Conservation (phyloP, 78 protist genomes). For the Dictyostelium intermedium region DNA sequence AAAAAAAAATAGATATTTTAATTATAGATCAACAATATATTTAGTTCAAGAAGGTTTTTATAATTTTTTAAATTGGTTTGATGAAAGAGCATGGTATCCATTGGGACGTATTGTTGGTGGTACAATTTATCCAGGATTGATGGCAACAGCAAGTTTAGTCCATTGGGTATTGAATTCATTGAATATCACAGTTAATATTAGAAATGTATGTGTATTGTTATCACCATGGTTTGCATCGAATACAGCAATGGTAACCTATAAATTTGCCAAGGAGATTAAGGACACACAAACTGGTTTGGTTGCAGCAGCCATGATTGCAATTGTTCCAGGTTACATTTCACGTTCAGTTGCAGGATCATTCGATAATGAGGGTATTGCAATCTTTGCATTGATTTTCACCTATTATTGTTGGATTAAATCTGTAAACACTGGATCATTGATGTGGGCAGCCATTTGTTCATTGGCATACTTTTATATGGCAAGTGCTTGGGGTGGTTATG, state of each 20-base stretch:
- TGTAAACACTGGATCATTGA: slow-evolving; percentile 90
- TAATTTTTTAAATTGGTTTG: slow-evolving; percentile 98
- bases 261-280: slow-evolving; percentile 73
- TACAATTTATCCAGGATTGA: slow-evolving; percentile 99
- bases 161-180: slow-evolving; percentile 88
- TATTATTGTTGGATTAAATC: slow-evolving; percentile 94
- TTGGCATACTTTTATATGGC: slow-evolving; percentile 96
- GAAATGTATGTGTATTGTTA: slow-evolving; percentile 97
- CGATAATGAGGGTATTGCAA: slow-evolving; percentile 99
- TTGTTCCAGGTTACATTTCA: slow-evolving; percentile 97
- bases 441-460: slow-evolving; percentile 77
- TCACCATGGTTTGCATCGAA: slow-evolving; percentile 94
- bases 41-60: slow-evolving; percentile 93
- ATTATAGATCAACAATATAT: slow-evolving; percentile 94
- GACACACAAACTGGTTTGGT: slow-evolving; percentile 89
- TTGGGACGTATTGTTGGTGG: slow-evolving; percentile 98
- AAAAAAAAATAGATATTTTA: slow-evolving; percentile 82
- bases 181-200: slow-evolving; percentile 88
- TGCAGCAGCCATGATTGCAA: slow-evolving; percentile 95
- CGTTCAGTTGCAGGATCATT: slow-evolving; percentile 99
- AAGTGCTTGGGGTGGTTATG: slow-evolving; percentile 99
- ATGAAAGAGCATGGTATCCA: slow-evolving; percentile 98
- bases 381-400: slow-evolving; percentile 95
- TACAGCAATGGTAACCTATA: slow-evolving; percentile 92
- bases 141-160: slow-evolving; percentile 94